Percentiles rank a stretch among this genome's conserved stretches.
phyloP scores from a whole-genome alignment of 148 eudicot genomes.

The Amaranthus cruentus region DNA sequence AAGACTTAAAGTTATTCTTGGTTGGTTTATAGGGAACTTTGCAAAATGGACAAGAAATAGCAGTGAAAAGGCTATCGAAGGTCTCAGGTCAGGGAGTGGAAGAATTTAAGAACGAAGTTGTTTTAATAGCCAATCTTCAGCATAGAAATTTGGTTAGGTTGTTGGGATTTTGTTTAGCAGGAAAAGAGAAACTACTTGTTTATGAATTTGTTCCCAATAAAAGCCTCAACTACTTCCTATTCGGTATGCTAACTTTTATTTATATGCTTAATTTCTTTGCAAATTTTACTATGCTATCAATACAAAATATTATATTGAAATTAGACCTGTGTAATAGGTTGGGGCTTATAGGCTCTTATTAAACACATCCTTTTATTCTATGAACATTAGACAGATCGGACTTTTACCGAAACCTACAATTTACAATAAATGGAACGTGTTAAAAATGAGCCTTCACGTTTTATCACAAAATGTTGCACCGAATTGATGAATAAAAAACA shows the following conservation, averaged over 20 bases:
- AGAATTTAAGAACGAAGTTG: background rate
- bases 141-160: background rate
- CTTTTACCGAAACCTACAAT: too few species aligned
- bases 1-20: background rate
- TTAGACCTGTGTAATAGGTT: too few species aligned
- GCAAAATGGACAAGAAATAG: background rate
- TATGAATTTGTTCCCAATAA: background rate
- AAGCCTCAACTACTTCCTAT: constrained; percentile 4
- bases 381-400: too few species aligned
- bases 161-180: background rate
- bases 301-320: too few species aligned
- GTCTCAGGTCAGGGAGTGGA: background rate
- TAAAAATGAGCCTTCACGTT: too few species aligned
- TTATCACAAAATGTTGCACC: too few species aligned
- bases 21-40: background rate
- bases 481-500: too few species aligned
- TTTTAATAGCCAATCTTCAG: background rate
- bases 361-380: too few species aligned
- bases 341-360: too few species aligned
- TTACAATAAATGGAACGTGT: too few species aligned
- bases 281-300: background rate
- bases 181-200: background rate
- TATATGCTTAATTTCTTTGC: background rate
- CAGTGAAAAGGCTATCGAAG: background rate
- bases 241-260: background rate